Evolutionary conservation across 2,329 filamentous ascomycete genomes (phyloP).

Genomic region (Ophiostoma tasmaniense): DNA sequence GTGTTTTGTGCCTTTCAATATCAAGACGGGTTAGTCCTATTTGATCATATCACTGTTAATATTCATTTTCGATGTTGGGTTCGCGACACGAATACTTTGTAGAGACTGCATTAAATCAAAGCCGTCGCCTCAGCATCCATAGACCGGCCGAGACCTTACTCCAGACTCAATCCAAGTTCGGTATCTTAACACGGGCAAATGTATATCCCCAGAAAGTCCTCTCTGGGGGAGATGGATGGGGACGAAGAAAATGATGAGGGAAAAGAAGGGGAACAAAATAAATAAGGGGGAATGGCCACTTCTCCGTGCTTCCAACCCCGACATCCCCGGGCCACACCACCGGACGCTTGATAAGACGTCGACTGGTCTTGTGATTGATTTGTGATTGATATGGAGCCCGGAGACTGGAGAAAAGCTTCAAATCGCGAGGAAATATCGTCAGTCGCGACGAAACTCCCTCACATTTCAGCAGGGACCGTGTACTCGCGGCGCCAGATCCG

Average conservation of each 20-base stretch:
- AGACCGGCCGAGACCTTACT: background rate
- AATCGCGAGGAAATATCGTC: background rate
- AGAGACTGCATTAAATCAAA: background rate
- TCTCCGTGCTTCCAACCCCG: background rate
- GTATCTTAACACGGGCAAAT: background rate
- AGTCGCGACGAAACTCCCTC: background rate
- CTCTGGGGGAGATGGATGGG: background rate
- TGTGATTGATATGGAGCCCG: slow-evolving; percentile 3
- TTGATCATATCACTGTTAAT: background rate
- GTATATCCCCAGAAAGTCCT: background rate
- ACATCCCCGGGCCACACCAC: background rate
- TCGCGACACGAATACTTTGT: background rate
- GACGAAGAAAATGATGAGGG: background rate
- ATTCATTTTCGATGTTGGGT: background rate
- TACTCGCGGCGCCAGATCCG: background rate
- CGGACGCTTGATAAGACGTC: background rate
- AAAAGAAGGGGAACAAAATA: background rate
- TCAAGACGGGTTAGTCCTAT: background rate
- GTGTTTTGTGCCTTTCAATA: background rate
- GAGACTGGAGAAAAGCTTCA: slow-evolving; percentile 1
- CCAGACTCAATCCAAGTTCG: background rate
- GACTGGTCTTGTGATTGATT: background rate
- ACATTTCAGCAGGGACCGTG: background rate
- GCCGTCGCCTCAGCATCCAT: background rate
- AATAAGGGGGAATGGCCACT: background rate